phyloP scores from a whole-genome alignment of 2,329 filamentous ascomycete species.

The Arthrocladium fulminans region DNA sequence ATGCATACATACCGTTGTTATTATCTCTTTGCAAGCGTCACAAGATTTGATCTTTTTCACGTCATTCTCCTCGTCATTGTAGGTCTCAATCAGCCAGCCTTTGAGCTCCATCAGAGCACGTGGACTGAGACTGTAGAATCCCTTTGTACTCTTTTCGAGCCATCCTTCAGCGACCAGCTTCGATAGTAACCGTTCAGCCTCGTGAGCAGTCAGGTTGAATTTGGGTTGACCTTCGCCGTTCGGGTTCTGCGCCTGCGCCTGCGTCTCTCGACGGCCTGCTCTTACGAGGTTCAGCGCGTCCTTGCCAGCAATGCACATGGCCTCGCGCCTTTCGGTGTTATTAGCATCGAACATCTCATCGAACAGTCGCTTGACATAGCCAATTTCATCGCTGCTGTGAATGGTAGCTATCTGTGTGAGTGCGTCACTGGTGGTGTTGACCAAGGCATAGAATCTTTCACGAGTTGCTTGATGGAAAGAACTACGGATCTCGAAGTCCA shows the following conservation, averaged over 20 bases:
- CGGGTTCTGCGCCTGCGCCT: slow-evolving; percentile 26
- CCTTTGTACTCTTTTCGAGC: slow-evolving; percentile 64
- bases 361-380: slow-evolving; percentile 77
- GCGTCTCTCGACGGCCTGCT: slow-evolving; percentile 28
- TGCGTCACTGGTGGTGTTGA: slow-evolving; percentile 79
- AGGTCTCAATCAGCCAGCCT: slow-evolving; percentile 75
- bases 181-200: slow-evolving; percentile 65
- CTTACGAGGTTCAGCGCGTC: slow-evolving; percentile 64
- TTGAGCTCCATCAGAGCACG: slow-evolving; percentile 77
- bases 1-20: slow-evolving; percentile 54
- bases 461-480: slow-evolving; percentile 59
- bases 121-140: slow-evolving; percentile 68
- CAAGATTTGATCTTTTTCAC: slow-evolving; percentile 77
- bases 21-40: slow-evolving; percentile 77
- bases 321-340: slow-evolving; percentile 71
- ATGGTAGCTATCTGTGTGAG: slow-evolving; percentile 80
- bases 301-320: slow-evolving; percentile 71
- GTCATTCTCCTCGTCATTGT: slow-evolving; percentile 59
- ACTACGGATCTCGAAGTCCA: slow-evolving; percentile 81
- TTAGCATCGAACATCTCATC: slow-evolving; percentile 87
- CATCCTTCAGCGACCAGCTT: slow-evolving; percentile 71
- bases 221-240: slow-evolving; percentile 29
- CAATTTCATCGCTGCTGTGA: slow-evolving; percentile 72
- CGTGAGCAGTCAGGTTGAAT: slow-evolving; percentile 59
- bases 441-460: slow-evolving; percentile 66